Percentiles rank a stretch among this genome's conserved stretches.
Conservation (phyloP, 2,329 filamentous ascomycete species). For the Orbilia ellipsospora region DNA sequence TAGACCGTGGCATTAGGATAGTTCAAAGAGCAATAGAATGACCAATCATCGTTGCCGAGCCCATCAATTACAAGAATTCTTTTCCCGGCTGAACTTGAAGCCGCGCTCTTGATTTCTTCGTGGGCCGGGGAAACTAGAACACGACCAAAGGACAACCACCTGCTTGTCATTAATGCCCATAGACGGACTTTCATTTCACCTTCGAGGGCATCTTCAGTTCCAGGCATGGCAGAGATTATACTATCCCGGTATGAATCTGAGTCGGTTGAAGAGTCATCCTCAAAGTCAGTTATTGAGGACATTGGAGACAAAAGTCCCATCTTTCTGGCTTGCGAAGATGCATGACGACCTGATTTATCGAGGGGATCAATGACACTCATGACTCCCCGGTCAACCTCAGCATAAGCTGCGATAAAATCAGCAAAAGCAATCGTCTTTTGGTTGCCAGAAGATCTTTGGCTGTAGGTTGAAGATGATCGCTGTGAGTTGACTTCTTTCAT, state of each 20-base stretch:
- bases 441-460: constrained; percentile 49
- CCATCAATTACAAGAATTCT: constrained; percentile 82
- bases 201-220: constrained; percentile 65
- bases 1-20: constrained; percentile 80
- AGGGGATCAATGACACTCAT: constrained; percentile 55
- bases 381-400: constrained; percentile 44
- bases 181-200: constrained; percentile 79
- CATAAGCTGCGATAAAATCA: constrained; percentile 49
- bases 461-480: constrained; percentile 50
- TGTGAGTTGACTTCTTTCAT: constrained; percentile 46
- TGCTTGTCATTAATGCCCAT: constrained; percentile 84
- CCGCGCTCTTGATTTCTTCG: constrained; percentile 70
- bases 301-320: constrained; percentile 44
- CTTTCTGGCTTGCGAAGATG: constrained; percentile 53
- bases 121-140: constrained; percentile 84
- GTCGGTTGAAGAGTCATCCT: constrained; percentile 41
- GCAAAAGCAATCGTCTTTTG: constrained; percentile 54
- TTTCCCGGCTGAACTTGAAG: constrained; percentile 64
- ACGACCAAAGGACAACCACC: constrained; percentile 86
- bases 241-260: constrained; percentile 57
- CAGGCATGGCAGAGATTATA: constrained; percentile 61
- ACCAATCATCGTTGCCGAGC: constrained; percentile 89
- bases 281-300: constrained; percentile 53
- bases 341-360: constrained; percentile 56
- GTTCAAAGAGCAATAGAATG: constrained; percentile 83